Evolutionary conservation across 768 basidiomycete species (phyloP).

Genomic region (Podaxis sp.): DNA sequence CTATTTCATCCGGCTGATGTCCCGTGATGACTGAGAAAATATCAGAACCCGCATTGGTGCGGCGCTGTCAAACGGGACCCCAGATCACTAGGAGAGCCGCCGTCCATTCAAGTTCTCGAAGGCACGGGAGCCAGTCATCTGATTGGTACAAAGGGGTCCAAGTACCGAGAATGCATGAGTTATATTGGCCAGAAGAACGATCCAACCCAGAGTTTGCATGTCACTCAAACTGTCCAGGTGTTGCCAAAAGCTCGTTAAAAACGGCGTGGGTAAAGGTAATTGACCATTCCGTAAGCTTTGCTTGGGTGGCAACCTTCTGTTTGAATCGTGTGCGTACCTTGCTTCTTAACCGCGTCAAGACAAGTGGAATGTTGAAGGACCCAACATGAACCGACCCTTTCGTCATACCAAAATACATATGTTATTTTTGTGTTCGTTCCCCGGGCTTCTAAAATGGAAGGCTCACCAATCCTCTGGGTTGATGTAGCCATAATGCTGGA

Average conservation of each 20-base stretch:
- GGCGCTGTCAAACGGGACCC: background rate
- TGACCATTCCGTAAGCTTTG: background rate
- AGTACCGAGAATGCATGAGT: background rate
- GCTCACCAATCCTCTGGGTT: conserved; percentile 4
- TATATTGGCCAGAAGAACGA: background rate
- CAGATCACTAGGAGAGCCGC: background rate
- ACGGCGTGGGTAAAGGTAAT: background rate
- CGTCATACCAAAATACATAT: conserved; percentile 3
- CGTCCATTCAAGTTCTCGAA: background rate
- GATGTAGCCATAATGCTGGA: background rate
- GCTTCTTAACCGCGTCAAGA: conserved; percentile 4
- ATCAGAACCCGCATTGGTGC: background rate
- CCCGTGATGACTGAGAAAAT: conserved; percentile 6
- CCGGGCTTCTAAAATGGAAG: conserved; percentile 2
- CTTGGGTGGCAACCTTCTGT: background rate
- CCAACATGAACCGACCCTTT: conserved; percentile 1
- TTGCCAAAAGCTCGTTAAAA: background rate
- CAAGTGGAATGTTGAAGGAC: conserved; percentile 2
- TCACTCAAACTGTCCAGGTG: background rate
- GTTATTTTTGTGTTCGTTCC: conserved; percentile 2
- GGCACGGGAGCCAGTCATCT: background rate
- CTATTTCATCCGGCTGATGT: conserved; percentile 11
- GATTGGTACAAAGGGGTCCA: too few species aligned
- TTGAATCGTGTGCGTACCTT: conserved; percentile 2
- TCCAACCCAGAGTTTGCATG: background rate